These are phyloP conservation scores for Pisolithus microcarpus DNA, from an alignment of 768 basidiomycete genomes.

Conservation along the genomic window DNA sequence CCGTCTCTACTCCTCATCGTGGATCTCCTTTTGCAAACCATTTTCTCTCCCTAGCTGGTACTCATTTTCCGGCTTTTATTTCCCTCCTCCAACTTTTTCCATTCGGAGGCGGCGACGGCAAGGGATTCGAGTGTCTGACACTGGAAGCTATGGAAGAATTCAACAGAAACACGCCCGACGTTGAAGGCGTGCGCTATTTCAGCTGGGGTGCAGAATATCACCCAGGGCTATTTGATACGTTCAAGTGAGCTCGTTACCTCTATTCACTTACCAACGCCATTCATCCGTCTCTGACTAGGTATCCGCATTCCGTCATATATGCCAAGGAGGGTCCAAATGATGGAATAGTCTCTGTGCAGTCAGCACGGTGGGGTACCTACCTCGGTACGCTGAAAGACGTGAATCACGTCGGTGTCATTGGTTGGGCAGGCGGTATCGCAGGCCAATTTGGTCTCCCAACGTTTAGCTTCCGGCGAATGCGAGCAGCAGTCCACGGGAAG, in stretches of 20 bases:
- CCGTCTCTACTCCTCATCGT: slow-evolving; percentile 90
- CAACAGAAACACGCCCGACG: slow-evolving; percentile 80
- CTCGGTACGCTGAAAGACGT: slow-evolving; percentile 87
- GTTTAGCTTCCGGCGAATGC: slow-evolving; percentile 54
- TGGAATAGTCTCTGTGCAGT: slow-evolving; percentile 84
- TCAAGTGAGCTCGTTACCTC: slow-evolving; percentile 42
- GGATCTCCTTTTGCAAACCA: slow-evolving; percentile 93
- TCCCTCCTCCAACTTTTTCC: slow-evolving; percentile 76
- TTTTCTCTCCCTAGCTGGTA: slow-evolving; percentile 64
- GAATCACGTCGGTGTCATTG: slow-evolving; percentile 87
- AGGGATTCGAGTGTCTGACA: slow-evolving; percentile 86
- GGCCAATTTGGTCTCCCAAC: slow-evolving; percentile 15
- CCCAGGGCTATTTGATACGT: slow-evolving; percentile 87
- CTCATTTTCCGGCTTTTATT: slow-evolving; percentile 61
- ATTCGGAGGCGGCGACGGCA: slow-evolving; percentile 91
- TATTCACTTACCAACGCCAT: neutral
- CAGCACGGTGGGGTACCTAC: slow-evolving; percentile 92
- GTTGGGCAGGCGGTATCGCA: slow-evolving; percentile 58
- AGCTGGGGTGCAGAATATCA: slow-evolving; percentile 92
- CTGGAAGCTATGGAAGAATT: slow-evolving; percentile 80
- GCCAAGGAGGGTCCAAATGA: slow-evolving; percentile 94
- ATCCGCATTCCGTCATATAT: slow-evolving; percentile 73
- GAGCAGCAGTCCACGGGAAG: slow-evolving; percentile 81
- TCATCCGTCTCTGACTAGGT: slow-evolving; percentile 23
- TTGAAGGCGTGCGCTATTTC: slow-evolving; percentile 76